Conservation (phyloP, 352 stramenopile species). For the Discostella stelligera region DNA sequence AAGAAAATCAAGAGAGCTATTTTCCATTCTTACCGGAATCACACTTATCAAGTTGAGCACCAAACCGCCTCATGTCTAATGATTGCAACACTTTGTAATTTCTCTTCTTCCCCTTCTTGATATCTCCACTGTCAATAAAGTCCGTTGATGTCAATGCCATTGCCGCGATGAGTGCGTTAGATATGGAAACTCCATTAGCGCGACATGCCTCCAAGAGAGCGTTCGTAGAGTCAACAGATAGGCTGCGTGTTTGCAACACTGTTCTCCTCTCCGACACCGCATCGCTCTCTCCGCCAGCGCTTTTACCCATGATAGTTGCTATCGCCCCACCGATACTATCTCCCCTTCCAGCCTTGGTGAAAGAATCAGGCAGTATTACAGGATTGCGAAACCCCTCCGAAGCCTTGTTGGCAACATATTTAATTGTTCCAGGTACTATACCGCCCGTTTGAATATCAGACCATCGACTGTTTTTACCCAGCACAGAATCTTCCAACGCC, state of each 20-base stretch:
- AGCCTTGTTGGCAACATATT: conserved; percentile 71
- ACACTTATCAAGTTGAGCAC: conserved; percentile 59
- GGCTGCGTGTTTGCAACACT: conserved; percentile 59
- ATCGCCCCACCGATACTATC: conserved; percentile 56
- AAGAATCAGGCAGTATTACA: conserved; percentile 72
- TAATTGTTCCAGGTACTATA: conserved; percentile 49
- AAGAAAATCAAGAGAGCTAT: not conserved
- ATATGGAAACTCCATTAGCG: conserved; percentile 62
- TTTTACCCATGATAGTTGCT: conserved; percentile 69
- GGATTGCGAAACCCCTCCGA: conserved; percentile 67
- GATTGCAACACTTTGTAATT: conserved; percentile 82
- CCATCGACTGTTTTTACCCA: conserved; percentile 55
- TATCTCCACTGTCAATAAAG: conserved; percentile 63
- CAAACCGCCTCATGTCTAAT: conserved; percentile 79
- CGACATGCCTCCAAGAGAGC: conserved; percentile 61
- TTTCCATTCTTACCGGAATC: conserved; percentile 33
- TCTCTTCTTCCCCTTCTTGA: conserved; percentile 37
- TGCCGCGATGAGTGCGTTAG: conserved; percentile 68
- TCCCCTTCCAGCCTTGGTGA: conserved; percentile 27
- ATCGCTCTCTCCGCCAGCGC: conserved; percentile 61
- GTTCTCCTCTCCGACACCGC: conserved; percentile 46
- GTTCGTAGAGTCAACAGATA: conserved; percentile 54
- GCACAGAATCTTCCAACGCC: conserved; percentile 72
- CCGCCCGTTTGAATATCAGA: conserved; percentile 45
- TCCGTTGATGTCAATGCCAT: conserved; percentile 65